A percentile compares a stretch with the other conserved stretches of the same genome.
Conservation (phyloP, 352 stramenopile species). For the Phytopythium vexans region DNA sequence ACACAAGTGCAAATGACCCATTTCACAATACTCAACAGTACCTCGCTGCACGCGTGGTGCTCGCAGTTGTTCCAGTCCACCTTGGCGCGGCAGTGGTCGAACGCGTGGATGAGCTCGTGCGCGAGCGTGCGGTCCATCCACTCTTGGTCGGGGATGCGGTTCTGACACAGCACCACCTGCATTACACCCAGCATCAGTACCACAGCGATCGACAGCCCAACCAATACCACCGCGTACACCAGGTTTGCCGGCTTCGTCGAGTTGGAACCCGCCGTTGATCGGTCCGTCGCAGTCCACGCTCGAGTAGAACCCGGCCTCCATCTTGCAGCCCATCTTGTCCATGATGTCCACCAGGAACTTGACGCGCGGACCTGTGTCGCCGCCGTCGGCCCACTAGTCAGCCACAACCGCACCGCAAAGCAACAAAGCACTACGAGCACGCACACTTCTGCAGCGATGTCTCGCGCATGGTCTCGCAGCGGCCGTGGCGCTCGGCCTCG, state of each 20-base stretch:
- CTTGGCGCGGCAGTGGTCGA: constrained; percentile 91
- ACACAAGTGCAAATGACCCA: neutral
- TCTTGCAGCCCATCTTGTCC: constrained; percentile 84
- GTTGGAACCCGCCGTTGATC: constrained; percentile 84
- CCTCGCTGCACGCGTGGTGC: constrained; percentile 91
- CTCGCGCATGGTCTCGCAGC: constrained; percentile 71
- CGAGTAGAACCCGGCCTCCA: constrained; percentile 71
- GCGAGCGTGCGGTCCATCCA: constrained; percentile 91
- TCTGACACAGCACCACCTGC: constrained; percentile 85
- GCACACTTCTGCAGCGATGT: constrained; percentile 66
- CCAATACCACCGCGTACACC: constrained; percentile 19
- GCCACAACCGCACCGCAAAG: neutral
- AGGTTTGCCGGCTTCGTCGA: constrained; percentile 72
- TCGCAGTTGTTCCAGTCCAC: constrained; percentile 92
- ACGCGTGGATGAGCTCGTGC: constrained; percentile 93
- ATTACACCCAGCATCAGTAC: constrained; percentile 3
- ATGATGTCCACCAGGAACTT: constrained; percentile 81
- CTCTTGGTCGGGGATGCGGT: constrained; percentile 89
- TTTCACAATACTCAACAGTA: constrained; percentile 12
- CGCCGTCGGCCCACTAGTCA: neutral
- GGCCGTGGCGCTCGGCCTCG: constrained; percentile 37
- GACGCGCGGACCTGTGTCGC: constrained; percentile 60
- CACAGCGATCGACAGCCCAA: constrained; percentile 5
- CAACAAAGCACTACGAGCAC: constrained; percentile 2
- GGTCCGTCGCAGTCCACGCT: constrained; percentile 80